A percentile compares a stretch with the other conserved stretches of the same genome.
These are phyloP conservation scores for Amanita exitialis DNA, from an alignment of 768 basidiomycete genomes.

Conservation along the genomic window DNA sequence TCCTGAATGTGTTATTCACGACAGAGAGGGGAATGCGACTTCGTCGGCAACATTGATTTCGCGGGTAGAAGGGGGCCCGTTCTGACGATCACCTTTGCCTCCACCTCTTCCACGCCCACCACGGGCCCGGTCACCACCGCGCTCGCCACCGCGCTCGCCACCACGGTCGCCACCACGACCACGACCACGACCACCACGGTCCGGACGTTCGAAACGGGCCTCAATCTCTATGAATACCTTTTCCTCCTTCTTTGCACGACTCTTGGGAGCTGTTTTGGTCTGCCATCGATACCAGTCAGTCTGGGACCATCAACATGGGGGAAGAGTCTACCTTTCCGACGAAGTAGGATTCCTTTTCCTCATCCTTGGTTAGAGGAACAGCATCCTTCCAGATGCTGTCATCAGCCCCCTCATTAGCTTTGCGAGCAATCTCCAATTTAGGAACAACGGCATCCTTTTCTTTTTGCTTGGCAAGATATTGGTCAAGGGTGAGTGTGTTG, in stretches of 20 bases:
- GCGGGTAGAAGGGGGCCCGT: slow-evolving; percentile 24
- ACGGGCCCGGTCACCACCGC: slow-evolving; percentile 30
- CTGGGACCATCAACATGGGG: neutral
- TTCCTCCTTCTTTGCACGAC: slow-evolving; percentile 74
- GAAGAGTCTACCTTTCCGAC: slow-evolving; percentile 68
- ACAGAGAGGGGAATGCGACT: slow-evolving; percentile 83
- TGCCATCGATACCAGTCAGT: slow-evolving; percentile 18
- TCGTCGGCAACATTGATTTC: slow-evolving; percentile 72
- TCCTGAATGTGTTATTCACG: slow-evolving; percentile 22
- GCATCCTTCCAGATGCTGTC: slow-evolving; percentile 63
- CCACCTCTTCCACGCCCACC: slow-evolving; percentile 31
- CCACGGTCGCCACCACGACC: slow-evolving; percentile 20
- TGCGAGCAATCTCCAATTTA: slow-evolving; percentile 68
- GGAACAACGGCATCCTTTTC: slow-evolving; percentile 53
- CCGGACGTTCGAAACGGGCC: slow-evolving; percentile 75
- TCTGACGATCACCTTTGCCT: slow-evolving; percentile 34
- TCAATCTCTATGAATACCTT: slow-evolving; percentile 92
- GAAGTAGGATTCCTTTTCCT: slow-evolving; percentile 75
- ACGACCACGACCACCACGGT: slow-evolving; percentile 51
- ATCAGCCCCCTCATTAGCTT: slow-evolving; percentile 75
- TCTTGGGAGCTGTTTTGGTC: slow-evolving; percentile 58
- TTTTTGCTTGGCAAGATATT: slow-evolving; percentile 81
- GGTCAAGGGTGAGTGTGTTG: slow-evolving; percentile 88
- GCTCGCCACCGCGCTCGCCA: slow-evolving; percentile 14
- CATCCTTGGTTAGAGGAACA: slow-evolving; percentile 52